Base-by-base conservation (phyloP, 768 basidiomycete genomes). In the button mushroom (Agaricus bisporus) region DNA sequence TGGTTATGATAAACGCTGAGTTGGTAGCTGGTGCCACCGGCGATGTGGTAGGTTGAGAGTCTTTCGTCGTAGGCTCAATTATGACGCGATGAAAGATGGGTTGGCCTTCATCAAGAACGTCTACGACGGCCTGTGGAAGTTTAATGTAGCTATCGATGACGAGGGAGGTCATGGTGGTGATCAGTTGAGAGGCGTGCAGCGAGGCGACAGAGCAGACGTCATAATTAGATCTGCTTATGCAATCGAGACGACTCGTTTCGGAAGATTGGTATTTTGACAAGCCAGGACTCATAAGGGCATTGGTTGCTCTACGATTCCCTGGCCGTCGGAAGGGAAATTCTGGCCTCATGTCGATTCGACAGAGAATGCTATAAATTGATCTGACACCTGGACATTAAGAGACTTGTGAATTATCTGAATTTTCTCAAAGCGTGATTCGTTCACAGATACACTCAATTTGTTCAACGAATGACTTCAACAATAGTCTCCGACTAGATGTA, bases 71-170 rank as follows among this genome's bases (percentile, higher is more conserved):
- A 32, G 52, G 17, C 6, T 37, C 26, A 17, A 54, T 28, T 8
- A 47, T 18, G 38, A 54, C 45, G 25, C 52, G 52, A 38, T 54
- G 52, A 17, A 54, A 54, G 26, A 54, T 32, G 10, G 52, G 52
- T 18, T 54, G 37, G 37, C 52, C 52, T 12, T 54, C 52, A 26
- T 54, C 52, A 12, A 54, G 52, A 28, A 54, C 52, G 45, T 54
- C 52, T 25, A 54, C 44, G 26, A 54, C 39, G 18, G 49, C 49
- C 20, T 51, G 41, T 22, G 52, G 45, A 29, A 54, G 52, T 28
- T 54, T 14, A 38, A 54, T 54, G 45, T 47, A 54, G 36, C 52
- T 47, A 41, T 54, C 52, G 45, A 54, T 54, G 38, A 54, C 45
- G 36, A 54, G 52, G 14, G 52, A 54, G 26, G 52, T 28, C 52